Evolutionary conservation across 202 grass and related monocot genomes (phyloP).

Genomic region (Cymbopogon flexuosus): DNA sequence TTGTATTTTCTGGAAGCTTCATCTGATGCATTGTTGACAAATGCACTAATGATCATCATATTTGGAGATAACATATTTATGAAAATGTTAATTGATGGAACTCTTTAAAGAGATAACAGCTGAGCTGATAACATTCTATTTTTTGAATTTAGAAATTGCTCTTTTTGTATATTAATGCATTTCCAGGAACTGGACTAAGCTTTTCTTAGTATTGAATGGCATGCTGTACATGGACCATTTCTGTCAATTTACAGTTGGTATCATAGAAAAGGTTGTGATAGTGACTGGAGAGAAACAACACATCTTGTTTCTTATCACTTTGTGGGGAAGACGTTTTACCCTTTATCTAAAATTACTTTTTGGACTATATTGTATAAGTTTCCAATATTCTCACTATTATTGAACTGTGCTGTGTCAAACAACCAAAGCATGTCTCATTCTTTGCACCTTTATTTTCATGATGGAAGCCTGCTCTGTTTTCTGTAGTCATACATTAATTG

Average conservation of each 20-base stretch:
- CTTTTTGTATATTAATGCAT: not conserved
- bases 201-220: not conserved
- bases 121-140: not conserved
- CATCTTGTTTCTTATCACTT: not conserved
- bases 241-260: not conserved
- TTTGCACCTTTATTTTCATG: not conserved
- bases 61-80: not conserved
- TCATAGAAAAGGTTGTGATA: not conserved
- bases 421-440: not conserved
- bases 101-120: not conserved
- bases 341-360: not conserved
- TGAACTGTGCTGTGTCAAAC: not conserved
- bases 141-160: not conserved
- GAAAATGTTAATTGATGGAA: not conserved
- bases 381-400: not conserved
- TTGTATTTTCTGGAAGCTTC: slow-evolving; percentile 15
- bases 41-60: not conserved
- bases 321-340: not conserved
- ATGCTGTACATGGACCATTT: not conserved
- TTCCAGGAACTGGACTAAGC: not conserved
- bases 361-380: not conserved
- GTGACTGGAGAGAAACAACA: not conserved
- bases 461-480: not conserved
- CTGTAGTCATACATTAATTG: not conserved
- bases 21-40: slow-evolving; percentile 1